These are phyloP conservation scores for Phytophthora fragariae DNA, from an alignment of 352 stramenopile species.

Conservation along the genomic window DNA sequence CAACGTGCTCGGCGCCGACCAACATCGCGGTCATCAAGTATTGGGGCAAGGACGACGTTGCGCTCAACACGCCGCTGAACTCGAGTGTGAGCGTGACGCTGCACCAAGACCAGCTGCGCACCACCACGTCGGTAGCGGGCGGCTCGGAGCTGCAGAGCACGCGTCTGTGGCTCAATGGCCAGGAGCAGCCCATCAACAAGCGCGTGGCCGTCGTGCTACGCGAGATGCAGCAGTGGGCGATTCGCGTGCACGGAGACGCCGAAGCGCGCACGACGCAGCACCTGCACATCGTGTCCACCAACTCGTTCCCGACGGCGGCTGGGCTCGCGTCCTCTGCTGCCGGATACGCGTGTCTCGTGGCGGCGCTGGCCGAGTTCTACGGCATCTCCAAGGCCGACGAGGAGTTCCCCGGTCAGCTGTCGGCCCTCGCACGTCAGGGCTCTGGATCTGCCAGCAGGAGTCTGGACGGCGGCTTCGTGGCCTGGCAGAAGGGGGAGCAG, in stretches of 20 bases:
- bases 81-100: constrained; percentile 97
- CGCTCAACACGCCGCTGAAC: constrained; percentile 98
- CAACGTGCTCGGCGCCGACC: constrained; percentile 93
- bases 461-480: constrained; percentile 97
- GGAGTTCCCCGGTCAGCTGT: constrained; percentile 90
- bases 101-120: constrained; percentile 93
- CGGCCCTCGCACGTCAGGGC: constrained; percentile 94
- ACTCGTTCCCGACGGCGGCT: constrained; percentile 98
- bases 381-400: constrained; percentile 88
- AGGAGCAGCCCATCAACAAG: constrained; percentile 82
- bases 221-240: constrained; percentile 66
- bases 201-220: constrained; percentile 82
- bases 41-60: constrained; percentile 96
- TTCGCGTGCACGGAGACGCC: constrained; percentile 24
- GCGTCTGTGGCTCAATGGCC: constrained; percentile 97
- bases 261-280: constrained; percentile 38
- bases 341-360: constrained; percentile 96
- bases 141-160: constrained; percentile 80
- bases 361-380: constrained; percentile 91
- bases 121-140: constrained; percentile 93
- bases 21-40: constrained; percentile 99
- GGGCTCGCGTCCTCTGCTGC: constrained; percentile 97
- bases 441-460: constrained; percentile 96
- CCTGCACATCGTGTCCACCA: constrained; percentile 96
- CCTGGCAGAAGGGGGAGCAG: constrained; percentile 92